phyloP scores from a whole-genome alignment of 108 stramenopile species.

The Stephanodiscus minutulus region DNA sequence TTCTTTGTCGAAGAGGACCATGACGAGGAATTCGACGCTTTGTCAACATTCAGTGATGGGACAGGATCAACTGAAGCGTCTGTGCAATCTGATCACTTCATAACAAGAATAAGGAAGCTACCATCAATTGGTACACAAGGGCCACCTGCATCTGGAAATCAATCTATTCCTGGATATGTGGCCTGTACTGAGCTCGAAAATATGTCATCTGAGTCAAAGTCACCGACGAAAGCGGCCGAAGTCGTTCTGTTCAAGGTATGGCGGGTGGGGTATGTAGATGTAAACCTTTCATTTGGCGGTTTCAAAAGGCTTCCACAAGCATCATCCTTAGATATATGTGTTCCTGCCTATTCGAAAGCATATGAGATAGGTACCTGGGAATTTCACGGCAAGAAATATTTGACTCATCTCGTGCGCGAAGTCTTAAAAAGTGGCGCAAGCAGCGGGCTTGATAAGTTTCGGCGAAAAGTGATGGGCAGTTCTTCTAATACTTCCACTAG shows the following conservation, averaged over 20 bases:
- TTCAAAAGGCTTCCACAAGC: conserved; percentile 41
- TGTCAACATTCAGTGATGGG: conserved; percentile 23
- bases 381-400: conserved; percentile 44
- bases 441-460: conserved; percentile 43
- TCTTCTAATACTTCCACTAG: conserved; percentile 10
- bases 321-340: conserved; percentile 36
- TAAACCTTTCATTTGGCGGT: conserved; percentile 42
- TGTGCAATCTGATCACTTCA: conserved; percentile 17
- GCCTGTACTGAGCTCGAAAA: conserved; percentile 3
- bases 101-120: conserved; percentile 23
- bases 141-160: conserved; percentile 12
- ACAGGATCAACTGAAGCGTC: conserved; percentile 30
- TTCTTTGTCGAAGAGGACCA: conserved; percentile 45
- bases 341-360: conserved; percentile 49
- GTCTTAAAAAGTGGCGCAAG: conserved; percentile 57
- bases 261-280: conserved; percentile 53
- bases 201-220: neutral
- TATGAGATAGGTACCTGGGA: conserved; percentile 50
- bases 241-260: conserved; percentile 53
- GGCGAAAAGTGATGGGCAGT: conserved; percentile 36
- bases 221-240: conserved; percentile 15
- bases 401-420: conserved; percentile 51
- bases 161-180: conserved; percentile 3
- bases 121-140: conserved; percentile 47
- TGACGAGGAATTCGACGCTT: conserved; percentile 21